Base-by-base conservation (phyloP, 2,329 filamentous ascomycete species). In the Akanthomyces dipterigenus region DNA sequence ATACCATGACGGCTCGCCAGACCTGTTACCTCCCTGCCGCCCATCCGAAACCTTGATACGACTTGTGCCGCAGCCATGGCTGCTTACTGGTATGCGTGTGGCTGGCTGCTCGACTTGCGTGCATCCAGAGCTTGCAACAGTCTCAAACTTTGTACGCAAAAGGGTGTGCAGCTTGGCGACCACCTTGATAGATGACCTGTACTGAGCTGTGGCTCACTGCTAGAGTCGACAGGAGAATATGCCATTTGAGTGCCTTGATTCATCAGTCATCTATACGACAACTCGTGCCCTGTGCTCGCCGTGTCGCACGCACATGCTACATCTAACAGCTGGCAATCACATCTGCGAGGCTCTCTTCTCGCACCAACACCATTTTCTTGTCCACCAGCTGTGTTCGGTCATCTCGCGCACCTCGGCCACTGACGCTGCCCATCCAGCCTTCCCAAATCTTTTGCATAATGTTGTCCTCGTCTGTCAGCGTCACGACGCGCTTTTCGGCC, bases 381-480 rank as follows among this genome's bases (percentile, higher is more conserved):
- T 76, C 71, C 12, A 73, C 75, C 71, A 80, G 67, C 40, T 70
- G 70, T 36, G 74, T 74, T 31, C 57, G 57, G 67, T 76, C 48
- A 70, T 76, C 53, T 74, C 70, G 12, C 74, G 22, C 24, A 1
- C 45, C 26, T 34, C n/a, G 40, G 28, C 22, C 49, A 43, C 16
- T 73, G 9, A 73, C 75, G 20, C 77, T 77, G 26, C 73, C 67
- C 62, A 78, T 72, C 75, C 78, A 80, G 5, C 77, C 76, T 46
- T 71, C 71, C 79, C 79, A 81, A 40, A 80, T 75, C 70, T 76
- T 78, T 68, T 80, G 77, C 66, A 81, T 72, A 18, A 78, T 68
- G 53, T 77, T 76, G 45, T 76, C 71, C 53, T 67, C 65, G 48
- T 67, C 63, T 53, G 40, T 69, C 70, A 42, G 64, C 68, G 12